phyloP scores from a whole-genome alignment of 2,329 filamentous ascomycete genomes.

The Exophiala dermatitidis region DNA sequence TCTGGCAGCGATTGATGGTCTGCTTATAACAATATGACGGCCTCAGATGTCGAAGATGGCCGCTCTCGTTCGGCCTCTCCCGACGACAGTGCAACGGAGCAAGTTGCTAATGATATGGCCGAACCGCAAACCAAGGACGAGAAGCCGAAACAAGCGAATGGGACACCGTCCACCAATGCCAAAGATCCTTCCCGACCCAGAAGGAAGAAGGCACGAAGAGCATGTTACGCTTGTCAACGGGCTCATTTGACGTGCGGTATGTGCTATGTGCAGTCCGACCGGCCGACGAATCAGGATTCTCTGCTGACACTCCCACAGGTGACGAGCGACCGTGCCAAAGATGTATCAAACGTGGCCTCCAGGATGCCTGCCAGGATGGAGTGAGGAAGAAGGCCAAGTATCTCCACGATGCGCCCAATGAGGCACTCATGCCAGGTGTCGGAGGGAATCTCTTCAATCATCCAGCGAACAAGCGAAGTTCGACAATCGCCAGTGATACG shows the following conservation, averaged over 20 bases:
- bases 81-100: constrained; percentile 35
- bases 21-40: constrained; percentile 31
- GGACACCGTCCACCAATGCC: constrained; percentile 43
- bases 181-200: constrained; percentile 87
- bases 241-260: constrained; percentile 97
- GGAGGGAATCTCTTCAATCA: constrained; percentile 56
- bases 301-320: constrained; percentile 50
- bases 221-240: constrained; percentile 93
- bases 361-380: constrained; percentile 88
- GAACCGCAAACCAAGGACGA: constrained; percentile 36
- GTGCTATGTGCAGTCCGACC: constrained; percentile 56
- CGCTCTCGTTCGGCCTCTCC: constrained; percentile 31
- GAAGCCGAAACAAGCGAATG: constrained; percentile 54
- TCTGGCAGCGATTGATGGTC: constrained; percentile 19
- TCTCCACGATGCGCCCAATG: constrained; percentile 87
- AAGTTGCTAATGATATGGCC: constrained; percentile 34
- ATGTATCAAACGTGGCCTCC: constrained; percentile 87
- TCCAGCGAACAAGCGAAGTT: constrained; percentile 36
- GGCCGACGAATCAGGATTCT: constrained; percentile 8
- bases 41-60: constrained; percentile 33
- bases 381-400: constrained; percentile 99
- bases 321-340: constrained; percentile 90
- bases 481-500: constrained; percentile 29
- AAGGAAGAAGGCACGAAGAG: constrained; percentile 90
- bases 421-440: constrained; percentile 79